Evolutionary conservation across 441 rosid species (phyloP).

Genomic region (Adansonia rubrostipa): DNA sequence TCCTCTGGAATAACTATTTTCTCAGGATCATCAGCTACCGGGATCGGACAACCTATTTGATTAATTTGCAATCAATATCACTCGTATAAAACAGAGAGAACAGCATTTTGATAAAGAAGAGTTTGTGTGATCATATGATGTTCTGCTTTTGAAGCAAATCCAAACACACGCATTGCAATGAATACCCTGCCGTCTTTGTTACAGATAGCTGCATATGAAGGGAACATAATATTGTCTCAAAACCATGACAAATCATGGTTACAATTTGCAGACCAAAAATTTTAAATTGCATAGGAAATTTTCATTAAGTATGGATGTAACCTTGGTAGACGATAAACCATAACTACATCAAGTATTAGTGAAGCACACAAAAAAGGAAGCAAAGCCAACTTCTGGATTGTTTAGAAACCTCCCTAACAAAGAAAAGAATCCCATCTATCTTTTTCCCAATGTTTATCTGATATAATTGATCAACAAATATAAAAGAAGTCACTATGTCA

Average conservation of each 20-base stretch:
- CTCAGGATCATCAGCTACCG: constrained; percentile 66
- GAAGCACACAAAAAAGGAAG: neutral
- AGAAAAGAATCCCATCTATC: neutral
- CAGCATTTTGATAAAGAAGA: constrained; percentile 26
- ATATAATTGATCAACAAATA: neutral
- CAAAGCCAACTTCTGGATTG: neutral
- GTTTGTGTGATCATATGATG: constrained; percentile 64
- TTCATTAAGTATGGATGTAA: constrained; percentile 16
- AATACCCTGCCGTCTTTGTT: constrained; percentile 88
- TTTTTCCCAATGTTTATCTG: neutral
- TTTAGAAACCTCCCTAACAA: constrained; percentile 3
- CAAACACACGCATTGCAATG: constrained; percentile 66
- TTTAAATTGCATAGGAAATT: neutral
- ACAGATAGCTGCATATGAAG: constrained; percentile 73
- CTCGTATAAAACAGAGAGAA: constrained; percentile 23
- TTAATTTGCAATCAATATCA: constrained; percentile 25
- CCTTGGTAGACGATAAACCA: neutral
- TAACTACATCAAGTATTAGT: neutral
- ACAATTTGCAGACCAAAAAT: neutral
- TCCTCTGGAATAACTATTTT: constrained; percentile 63
- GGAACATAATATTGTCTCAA: constrained; percentile 29
- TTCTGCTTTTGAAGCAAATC: constrained; percentile 70
- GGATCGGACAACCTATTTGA: constrained; percentile 78
- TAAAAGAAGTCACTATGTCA: neutral
- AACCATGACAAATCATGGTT: constrained; percentile 14